phyloP scores from a whole-genome alignment of 345 rosid species.

The Rubroshorea leprosula region DNA sequence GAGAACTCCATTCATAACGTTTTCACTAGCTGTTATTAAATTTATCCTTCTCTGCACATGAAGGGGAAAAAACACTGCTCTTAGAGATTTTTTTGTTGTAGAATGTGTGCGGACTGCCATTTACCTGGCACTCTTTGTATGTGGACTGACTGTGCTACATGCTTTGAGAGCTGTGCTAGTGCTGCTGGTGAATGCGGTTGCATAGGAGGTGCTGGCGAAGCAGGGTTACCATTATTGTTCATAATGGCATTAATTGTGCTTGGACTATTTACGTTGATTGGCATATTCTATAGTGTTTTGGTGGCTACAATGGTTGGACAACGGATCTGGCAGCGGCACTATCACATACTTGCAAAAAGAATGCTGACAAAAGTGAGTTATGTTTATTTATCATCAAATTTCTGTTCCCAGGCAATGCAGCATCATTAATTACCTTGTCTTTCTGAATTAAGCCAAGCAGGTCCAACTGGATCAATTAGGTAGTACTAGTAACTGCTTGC shows the following conservation, averaged over 20 bases:
- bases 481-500: conserved; percentile 3
- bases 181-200: conserved; percentile 94
- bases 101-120: conserved; percentile 98
- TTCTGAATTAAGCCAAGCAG: neutral
- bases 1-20: too few species aligned
- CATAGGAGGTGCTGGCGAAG: conserved; percentile 98
- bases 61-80: neutral
- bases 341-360: conserved; percentile 96
- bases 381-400: too few species aligned
- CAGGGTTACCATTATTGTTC: conserved; percentile 80
- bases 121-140: conserved; percentile 95
- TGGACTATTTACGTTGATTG: conserved; percentile 87
- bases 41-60: neutral
- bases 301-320: conserved; percentile 99
- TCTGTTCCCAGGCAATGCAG: too few species aligned
- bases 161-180: conserved; percentile 95
- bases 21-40: too few species aligned
- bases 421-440: too few species aligned
- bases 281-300: conserved; percentile 92
- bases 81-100: conserved; percentile 27
- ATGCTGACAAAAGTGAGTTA: conserved; percentile 91
- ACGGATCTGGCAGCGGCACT: conserved; percentile 97
- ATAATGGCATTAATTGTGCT: conserved; percentile 82
- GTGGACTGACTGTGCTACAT: conserved; percentile 99
- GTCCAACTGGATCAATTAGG: neutral